Conservation (phyloP, 2,329 filamentous ascomycete species). For the Fusarium sp. region DNA sequence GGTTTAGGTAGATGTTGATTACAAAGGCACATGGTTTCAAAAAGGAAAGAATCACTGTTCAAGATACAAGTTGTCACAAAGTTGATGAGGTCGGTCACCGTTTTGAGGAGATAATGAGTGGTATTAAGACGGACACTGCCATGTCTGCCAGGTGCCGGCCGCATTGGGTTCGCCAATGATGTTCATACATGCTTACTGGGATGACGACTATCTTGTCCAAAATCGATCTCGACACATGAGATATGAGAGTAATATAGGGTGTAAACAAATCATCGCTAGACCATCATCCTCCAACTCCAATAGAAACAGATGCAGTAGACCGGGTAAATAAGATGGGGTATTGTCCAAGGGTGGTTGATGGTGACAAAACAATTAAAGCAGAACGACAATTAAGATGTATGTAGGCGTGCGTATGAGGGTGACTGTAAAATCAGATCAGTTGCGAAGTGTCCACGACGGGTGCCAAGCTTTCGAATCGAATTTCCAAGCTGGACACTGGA, state of each 20-base stretch:
- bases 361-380: slow-evolving; percentile 11
- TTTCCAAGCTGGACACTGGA: neutral
- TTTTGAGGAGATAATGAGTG: neutral
- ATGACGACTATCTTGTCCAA: slow-evolving; percentile 2
- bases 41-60: neutral
- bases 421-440: neutral
- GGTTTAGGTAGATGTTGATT: slow-evolving; percentile 47
- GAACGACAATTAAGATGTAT: slow-evolving; percentile 7
- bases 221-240: slow-evolving; percentile 10
- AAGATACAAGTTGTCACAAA: neutral
- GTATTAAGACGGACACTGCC: slow-evolving; percentile 3
- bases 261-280: slow-evolving; percentile 30
- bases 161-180: neutral
- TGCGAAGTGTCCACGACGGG: neutral
- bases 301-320: slow-evolving; percentile 9
- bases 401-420: neutral
- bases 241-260: slow-evolving; percentile 15
- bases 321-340: slow-evolving; percentile 39
- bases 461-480: neutral
- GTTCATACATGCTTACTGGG: slow-evolving; percentile 4
- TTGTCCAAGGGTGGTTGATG: slow-evolving; percentile 42
- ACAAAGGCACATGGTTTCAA: slow-evolving; percentile 38
- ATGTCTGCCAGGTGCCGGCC: neutral
- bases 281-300: slow-evolving; percentile 32
- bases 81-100: neutral